Evolutionary conservation across 2,329 filamentous ascomycete species (phyloP).

Genomic region (Nemania diffusa): DNA sequence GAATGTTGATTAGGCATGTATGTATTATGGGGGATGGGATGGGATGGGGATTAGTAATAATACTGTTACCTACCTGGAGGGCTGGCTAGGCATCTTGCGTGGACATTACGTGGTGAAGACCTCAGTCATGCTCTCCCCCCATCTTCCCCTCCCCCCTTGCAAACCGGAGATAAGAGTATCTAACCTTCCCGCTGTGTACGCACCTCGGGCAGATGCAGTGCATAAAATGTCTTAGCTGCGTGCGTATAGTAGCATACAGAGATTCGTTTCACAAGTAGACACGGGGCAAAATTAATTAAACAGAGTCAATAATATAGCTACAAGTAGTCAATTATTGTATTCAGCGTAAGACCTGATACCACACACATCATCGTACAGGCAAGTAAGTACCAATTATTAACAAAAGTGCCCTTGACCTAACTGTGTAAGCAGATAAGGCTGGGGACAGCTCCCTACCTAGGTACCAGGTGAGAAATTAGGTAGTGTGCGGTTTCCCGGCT

Average conservation of each 20-base stretch:
- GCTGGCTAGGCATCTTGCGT: conserved; percentile 13
- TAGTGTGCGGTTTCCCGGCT: conserved; percentile 16
- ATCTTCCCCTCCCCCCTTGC: no score
- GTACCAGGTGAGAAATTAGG: background rate
- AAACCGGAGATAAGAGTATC: conserved; percentile 23
- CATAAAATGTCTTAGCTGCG: conserved; percentile 11
- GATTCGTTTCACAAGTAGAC: background rate
- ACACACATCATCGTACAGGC: background rate
- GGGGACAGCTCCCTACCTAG: no score
- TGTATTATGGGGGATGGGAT: background rate
- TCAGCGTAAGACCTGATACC: background rate
- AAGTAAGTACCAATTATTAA: background rate
- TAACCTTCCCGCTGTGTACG: background rate
- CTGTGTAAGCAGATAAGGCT: background rate
- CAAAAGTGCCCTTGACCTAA: background rate
- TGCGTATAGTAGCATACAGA: background rate
- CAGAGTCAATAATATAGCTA: background rate
- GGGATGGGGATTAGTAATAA: conserved; percentile 13
- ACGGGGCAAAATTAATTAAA: background rate
- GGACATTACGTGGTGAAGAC: conserved; percentile 17
- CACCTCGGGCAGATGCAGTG: background rate
- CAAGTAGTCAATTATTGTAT: background rate
- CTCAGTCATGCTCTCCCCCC: conserved; percentile 5
- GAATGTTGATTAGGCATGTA: conserved; percentile 6
- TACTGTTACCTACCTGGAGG: conserved; percentile 5